Percentiles rank a stretch among this genome's conserved stretches.
phyloP scores from a whole-genome alignment of 1,139 yeast genomes.

The Ashbya aceris region DNA sequence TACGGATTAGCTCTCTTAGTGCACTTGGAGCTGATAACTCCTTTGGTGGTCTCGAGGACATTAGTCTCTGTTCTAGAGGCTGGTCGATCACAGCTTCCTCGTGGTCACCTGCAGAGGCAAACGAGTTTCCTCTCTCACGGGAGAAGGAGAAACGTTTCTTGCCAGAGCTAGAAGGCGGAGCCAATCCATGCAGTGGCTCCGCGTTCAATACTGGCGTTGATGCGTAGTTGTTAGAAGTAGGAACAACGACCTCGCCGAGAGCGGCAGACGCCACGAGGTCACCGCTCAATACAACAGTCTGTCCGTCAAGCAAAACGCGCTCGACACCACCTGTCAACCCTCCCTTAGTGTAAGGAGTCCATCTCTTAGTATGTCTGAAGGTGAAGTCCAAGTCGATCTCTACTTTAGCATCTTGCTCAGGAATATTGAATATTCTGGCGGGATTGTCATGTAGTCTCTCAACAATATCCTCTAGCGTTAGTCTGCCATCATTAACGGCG shows the following conservation, averaged over 20 bases:
- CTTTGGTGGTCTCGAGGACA: constrained; percentile 62
- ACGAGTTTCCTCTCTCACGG: constrained; percentile 40
- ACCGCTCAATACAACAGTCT: constrained; percentile 81
- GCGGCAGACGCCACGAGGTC: constrained; percentile 49
- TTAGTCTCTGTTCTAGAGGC: constrained; percentile 38
- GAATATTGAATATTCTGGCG: constrained; percentile 69
- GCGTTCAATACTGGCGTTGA: constrained; percentile 14
- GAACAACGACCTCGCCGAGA: constrained; percentile 46
- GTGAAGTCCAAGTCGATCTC: constrained; percentile 72
- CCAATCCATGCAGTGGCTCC: constrained; percentile 19
- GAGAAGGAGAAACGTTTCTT: constrained; percentile 36
- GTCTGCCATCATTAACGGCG: constrained; percentile 66
- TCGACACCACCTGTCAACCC: constrained; percentile 72
- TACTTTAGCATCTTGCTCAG: constrained; percentile 65
- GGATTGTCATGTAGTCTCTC: constrained; percentile 77
- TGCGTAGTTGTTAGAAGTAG: constrained; percentile 27
- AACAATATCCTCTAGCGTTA: constrained; percentile 66
- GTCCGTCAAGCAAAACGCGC: constrained; percentile 71
- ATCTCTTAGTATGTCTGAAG: constrained; percentile 36
- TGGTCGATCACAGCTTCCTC: constrained; percentile 54
- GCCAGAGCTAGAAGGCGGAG: constrained; percentile 15
- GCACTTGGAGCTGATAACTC: constrained; percentile 73
- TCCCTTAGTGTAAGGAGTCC: constrained; percentile 46
- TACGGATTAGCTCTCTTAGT: constrained; percentile 63
- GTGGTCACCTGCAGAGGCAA: constrained; percentile 31